Evolutionary conservation across 1,139 yeast species (phyloP).

Genomic region (Taphrina communis): DNA sequence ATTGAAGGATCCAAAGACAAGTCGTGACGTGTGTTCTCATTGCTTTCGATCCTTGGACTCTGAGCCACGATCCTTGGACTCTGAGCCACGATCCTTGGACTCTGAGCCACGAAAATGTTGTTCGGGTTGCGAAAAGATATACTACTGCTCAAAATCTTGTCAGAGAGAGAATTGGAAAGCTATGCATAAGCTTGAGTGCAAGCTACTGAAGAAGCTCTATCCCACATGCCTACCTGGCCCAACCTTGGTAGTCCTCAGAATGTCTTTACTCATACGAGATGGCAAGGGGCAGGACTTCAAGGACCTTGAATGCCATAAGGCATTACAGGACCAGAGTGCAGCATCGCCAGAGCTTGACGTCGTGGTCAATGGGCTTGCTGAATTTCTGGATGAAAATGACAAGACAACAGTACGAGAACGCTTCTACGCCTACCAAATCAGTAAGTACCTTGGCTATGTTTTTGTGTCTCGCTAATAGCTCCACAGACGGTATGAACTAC

Average conservation of each 20-base stretch:
- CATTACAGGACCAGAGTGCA: background rate
- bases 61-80: too few species aligned
- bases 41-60: background rate
- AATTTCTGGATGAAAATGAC: background rate
- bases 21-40: background rate
- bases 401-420: background rate
- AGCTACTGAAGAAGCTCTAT: constrained; percentile 18
- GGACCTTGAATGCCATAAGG: background rate
- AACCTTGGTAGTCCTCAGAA: constrained; percentile 37
- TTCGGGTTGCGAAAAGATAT: constrained; percentile 8
- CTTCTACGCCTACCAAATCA: background rate
- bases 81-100: background rate
- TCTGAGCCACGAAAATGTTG: background rate
- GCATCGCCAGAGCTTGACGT: background rate
- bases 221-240: constrained; percentile 39
- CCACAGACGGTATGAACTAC: too few species aligned
- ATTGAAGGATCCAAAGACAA: background rate
- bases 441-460: background rate
- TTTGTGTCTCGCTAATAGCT: too few species aligned
- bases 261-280: constrained; percentile 24
- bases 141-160: constrained; percentile 36
- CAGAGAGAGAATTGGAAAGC: constrained; percentile 40
- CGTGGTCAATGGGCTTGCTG: constrained; percentile 5
- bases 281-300: background rate
- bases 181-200: constrained; percentile 43